Evolutionary conservation across 148 eudicot species (phyloP), one percentile per base, ranked within the genome.

Genomic region (Agrostemma githago): DNA sequence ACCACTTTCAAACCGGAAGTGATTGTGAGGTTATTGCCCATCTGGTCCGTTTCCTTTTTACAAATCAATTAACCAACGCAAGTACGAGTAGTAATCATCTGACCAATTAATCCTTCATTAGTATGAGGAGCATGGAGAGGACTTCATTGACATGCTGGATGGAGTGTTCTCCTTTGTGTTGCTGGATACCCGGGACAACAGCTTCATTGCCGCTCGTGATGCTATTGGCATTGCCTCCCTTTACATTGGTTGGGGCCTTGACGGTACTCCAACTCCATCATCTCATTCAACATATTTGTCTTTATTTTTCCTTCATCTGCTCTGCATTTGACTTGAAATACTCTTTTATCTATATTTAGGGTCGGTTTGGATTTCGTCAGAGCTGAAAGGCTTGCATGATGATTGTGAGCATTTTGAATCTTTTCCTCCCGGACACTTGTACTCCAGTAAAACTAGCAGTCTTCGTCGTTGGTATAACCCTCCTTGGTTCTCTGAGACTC

Each of bases 11-110:
- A 14, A 91, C 97, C 39, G 93, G 88, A 21, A 94, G 97, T 70
- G 98, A 94, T 71, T 94, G 98, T 78, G 97, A 94, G 63, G 98
- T 94, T 74, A 91, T 94, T 78, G 90, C 97, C 0, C 98, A 94
- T 87, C 76, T 94, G 82, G 98, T 94, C 63, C 78, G 89, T 78
- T 21, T 9, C 34, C 34, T 26, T 26, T 26, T 26, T 26, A 26
- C 34, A 26, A 26, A 26, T 26, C 34, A 26, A 26, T 26, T 26
- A 26, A 26, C 34, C 34, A 26, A 26, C 1, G 34, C 34, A 26
- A 26, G 34, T 26, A 26, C 34, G 34, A 26, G 34, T 26, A 26
- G 0, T 26, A 26, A 26, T 26, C 7, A 17, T 74, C 26, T 63
- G 12, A 64, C 1, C 34, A 26, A 11, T 42, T 16, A 11, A 43